Percentiles rank a stretch among this genome's conserved stretches.
phyloP scores from a whole-genome alignment of 129 eudicot genomes.

The Tagetes erecta region DNA sequence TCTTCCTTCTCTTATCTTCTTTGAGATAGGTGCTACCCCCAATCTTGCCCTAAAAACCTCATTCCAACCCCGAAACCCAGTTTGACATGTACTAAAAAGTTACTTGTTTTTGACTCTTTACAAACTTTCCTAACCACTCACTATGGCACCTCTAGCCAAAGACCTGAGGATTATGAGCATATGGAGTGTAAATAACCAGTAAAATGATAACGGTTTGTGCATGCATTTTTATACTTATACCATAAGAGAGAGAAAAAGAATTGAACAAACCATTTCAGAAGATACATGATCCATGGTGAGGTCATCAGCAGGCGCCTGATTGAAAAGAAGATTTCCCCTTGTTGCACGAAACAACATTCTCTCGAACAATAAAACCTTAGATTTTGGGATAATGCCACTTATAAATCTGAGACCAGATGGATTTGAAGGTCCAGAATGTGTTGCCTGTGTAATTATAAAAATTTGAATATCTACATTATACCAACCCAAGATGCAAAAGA shows the following conservation, averaged over 20 bases:
- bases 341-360: slow-evolving; percentile 97
- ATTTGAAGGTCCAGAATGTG: slow-evolving; percentile 61
- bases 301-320: slow-evolving; percentile 86
- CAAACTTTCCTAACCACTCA: neutral
- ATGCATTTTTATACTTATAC: neutral
- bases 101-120: neutral
- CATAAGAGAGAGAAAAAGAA: neutral
- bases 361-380: slow-evolving; percentile 79
- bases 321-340: slow-evolving; percentile 93
- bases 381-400: slow-evolving; percentile 79
- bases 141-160: slow-evolving; percentile 1
- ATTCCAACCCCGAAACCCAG: slow-evolving; percentile 2
- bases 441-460: slow-evolving; percentile 56
- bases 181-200: slow-evolving; percentile 11
- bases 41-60: no score
- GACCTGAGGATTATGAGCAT: neutral
- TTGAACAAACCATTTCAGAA: slow-evolving; percentile 72
- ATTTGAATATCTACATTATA: slow-evolving; percentile 5
- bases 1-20: no score
- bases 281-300: slow-evolving; percentile 77
- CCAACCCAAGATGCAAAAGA: neutral
- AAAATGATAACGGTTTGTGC: slow-evolving; percentile 7
- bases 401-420: slow-evolving; percentile 86
- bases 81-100: neutral
- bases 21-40: no score